Evolutionary conservation across 2,329 filamentous ascomycete species (phyloP).

Genomic region (Penicillium brevicompactum): DNA sequence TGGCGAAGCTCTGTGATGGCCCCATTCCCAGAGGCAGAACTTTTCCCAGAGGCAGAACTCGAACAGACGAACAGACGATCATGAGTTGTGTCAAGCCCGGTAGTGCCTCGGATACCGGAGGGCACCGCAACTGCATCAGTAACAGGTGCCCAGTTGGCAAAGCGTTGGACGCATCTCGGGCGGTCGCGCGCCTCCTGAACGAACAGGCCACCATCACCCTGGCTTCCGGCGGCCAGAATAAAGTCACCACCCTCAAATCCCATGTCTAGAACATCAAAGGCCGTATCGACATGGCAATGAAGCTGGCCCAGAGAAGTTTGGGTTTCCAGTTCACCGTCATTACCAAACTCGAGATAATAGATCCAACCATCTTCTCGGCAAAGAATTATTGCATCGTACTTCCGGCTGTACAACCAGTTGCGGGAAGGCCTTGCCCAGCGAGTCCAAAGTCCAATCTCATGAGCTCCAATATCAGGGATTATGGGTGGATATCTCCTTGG

Average conservation of each 20-base stretch:
- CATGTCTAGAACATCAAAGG: slow-evolving; percentile 72
- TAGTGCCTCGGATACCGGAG: slow-evolving; percentile 16
- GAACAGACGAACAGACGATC: slow-evolving; percentile 69
- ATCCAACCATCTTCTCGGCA: slow-evolving; percentile 85
- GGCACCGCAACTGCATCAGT: slow-evolving; percentile 47
- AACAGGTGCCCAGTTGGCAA: slow-evolving; percentile 64
- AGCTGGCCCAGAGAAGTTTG: slow-evolving; percentile 65
- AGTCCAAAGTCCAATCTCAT: slow-evolving; percentile 67
- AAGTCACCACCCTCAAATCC: slow-evolving; percentile 70
- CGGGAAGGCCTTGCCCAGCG: slow-evolving; percentile 81
- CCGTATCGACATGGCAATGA: slow-evolving; percentile 74
- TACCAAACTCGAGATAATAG: slow-evolving; percentile 69
- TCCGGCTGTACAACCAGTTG: slow-evolving; percentile 61
- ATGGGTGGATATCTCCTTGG: slow-evolving; percentile 34
- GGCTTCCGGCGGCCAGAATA: slow-evolving; percentile 77
- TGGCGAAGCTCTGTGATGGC: slow-evolving; percentile 69
- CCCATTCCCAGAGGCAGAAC: slow-evolving; percentile 61
- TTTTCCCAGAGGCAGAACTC: slow-evolving; percentile 60
- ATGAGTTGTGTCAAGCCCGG: slow-evolving; percentile 34
- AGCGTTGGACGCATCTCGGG: slow-evolving; percentile 57
- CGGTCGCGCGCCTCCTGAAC: slow-evolving; percentile 64
- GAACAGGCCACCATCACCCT: slow-evolving; percentile 76
- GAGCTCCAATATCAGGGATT: slow-evolving; percentile 26
- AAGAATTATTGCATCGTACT: slow-evolving; percentile 79
- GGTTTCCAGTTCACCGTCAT: slow-evolving; percentile 55